phyloP scores from a whole-genome alignment of 2,329 filamentous ascomycete genomes.

The Dothideomycetes sp. region DNA sequence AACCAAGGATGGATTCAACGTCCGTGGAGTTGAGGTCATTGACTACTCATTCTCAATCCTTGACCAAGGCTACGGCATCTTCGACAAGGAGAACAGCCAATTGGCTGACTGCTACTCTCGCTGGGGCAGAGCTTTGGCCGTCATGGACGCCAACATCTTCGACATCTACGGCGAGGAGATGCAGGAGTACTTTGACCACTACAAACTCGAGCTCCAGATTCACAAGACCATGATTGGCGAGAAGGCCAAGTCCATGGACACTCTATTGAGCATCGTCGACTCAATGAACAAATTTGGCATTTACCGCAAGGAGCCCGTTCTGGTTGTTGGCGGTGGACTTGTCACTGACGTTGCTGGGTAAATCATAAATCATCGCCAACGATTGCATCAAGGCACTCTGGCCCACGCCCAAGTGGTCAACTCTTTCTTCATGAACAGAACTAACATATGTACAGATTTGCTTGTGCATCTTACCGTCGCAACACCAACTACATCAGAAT shows the following conservation, averaged over 20 bases:
- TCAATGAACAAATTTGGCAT: slow-evolving; percentile 66
- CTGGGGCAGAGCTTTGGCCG: slow-evolving; percentile 55
- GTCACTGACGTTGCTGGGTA: slow-evolving; percentile 67
- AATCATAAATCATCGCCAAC: slow-evolving; percentile 32
- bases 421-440: slow-evolving; percentile 10
- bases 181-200: slow-evolving; percentile 55
- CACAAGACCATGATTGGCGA: slow-evolving; percentile 67
- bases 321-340: slow-evolving; percentile 56
- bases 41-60: slow-evolving; percentile 66
- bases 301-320: slow-evolving; percentile 55
- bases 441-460: slow-evolving; percentile 40
- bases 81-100: slow-evolving; percentile 48
- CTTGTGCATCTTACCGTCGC: slow-evolving; percentile 59
- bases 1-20: slow-evolving; percentile 55
- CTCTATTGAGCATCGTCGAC: slow-evolving; percentile 57
- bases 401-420: slow-evolving; percentile 24
- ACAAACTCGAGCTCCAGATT: slow-evolving; percentile 50
- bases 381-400: slow-evolving; percentile 40
- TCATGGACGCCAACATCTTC: slow-evolving; percentile 63
- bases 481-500: slow-evolving; percentile 66
- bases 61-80: slow-evolving; percentile 53
- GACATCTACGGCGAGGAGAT: slow-evolving; percentile 56
- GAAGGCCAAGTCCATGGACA: slow-evolving; percentile 64
- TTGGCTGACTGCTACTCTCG: slow-evolving; percentile 54
- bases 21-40: slow-evolving; percentile 65